A percentile compares a stretch with the other conserved stretches of the same genome.
These are phyloP conservation scores for Jimgerdemannia flammicorona DNA, from an alignment of 192 early-diverging fungal genomes.

Conservation along the genomic window DNA sequence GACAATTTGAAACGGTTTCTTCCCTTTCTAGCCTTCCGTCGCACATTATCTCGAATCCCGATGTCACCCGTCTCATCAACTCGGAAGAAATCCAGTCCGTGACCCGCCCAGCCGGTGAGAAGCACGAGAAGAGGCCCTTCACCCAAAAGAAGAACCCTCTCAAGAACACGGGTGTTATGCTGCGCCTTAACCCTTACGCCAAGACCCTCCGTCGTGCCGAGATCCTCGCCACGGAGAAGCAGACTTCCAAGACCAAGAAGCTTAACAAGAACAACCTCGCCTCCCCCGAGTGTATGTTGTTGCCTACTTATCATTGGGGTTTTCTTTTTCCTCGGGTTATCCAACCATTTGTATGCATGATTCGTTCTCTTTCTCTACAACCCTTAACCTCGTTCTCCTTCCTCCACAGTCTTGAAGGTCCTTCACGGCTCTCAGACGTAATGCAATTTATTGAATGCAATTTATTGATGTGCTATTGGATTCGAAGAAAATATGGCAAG, in stretches of 20 bases:
- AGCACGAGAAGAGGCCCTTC: slow-evolving; percentile 86
- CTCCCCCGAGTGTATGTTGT: neutral
- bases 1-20: too few species aligned
- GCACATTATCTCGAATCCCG: slow-evolving; percentile 88
- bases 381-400: too few species aligned
- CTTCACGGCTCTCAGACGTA: too few species aligned
- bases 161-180: slow-evolving; percentile 84
- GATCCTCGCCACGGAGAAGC: slow-evolving; percentile 54
- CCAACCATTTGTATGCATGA: too few species aligned
- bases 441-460: too few species aligned
- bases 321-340: neutral
- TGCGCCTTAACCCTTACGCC: slow-evolving; percentile 97
- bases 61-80: slow-evolving; percentile 94
- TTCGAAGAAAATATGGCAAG: too few species aligned
- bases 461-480: too few species aligned
- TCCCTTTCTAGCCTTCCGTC: slow-evolving; percentile 60
- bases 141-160: slow-evolving; percentile 99
- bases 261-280: slow-evolving; percentile 28
- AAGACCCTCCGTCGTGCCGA: slow-evolving; percentile 81
- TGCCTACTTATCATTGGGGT: neutral
- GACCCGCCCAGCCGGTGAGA: slow-evolving; percentile 77
- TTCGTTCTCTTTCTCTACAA: too few species aligned
- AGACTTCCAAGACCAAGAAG: slow-evolving; percentile 57
- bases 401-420: too few species aligned
- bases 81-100: slow-evolving; percentile 96